Conservation (phyloP, 2,329 filamentous ascomycete species). For the Aspergillus udagawae region DNA sequence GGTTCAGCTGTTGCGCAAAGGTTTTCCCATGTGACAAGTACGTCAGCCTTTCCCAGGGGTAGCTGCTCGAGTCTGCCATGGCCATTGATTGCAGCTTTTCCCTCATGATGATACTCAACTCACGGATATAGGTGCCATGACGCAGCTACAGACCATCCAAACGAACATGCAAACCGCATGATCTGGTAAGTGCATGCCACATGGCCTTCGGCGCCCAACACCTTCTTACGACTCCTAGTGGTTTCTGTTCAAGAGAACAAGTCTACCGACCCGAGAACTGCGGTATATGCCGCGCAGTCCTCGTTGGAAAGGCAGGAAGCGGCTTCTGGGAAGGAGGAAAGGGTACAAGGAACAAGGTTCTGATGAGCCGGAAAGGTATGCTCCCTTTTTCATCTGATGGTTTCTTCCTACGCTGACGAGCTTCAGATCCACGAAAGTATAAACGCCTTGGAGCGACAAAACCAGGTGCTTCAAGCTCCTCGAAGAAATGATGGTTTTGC, state of each 20-base stretch:
- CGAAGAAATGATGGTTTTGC: slow-evolving; percentile 17
- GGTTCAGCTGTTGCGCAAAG: slow-evolving; percentile 55
- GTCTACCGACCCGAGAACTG: slow-evolving; percentile 74
- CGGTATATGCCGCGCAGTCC: slow-evolving; percentile 64
- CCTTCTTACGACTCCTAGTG: slow-evolving; percentile 33
- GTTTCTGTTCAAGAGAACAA: slow-evolving; percentile 76
- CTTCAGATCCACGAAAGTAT: slow-evolving; percentile 64
- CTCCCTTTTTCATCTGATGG: neutral
- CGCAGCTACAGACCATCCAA: slow-evolving; percentile 62
- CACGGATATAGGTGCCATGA: slow-evolving; percentile 63
- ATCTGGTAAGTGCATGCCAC: slow-evolving; percentile 52
- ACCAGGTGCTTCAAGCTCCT: slow-evolving; percentile 25
- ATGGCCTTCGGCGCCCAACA: neutral
- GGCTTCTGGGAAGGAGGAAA: slow-evolving; percentile 89
- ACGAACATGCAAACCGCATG: slow-evolving; percentile 82
- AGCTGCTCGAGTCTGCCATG: neutral
- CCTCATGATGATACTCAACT: slow-evolving; percentile 3
- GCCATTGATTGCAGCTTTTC: neutral
- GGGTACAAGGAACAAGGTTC: slow-evolving; percentile 66
- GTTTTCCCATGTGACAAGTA: slow-evolving; percentile 57
- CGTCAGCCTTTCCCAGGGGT: slow-evolving; percentile 11
- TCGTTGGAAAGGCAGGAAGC: slow-evolving; percentile 62
- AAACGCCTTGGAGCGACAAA: slow-evolving; percentile 53
- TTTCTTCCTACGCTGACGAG: slow-evolving; percentile 4
- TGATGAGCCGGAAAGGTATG: slow-evolving; percentile 67